A percentile compares a stretch with the other conserved stretches of the same genome.
Conservation (phyloP, 441 rosid species). For the Caryocar brasiliense region DNA sequence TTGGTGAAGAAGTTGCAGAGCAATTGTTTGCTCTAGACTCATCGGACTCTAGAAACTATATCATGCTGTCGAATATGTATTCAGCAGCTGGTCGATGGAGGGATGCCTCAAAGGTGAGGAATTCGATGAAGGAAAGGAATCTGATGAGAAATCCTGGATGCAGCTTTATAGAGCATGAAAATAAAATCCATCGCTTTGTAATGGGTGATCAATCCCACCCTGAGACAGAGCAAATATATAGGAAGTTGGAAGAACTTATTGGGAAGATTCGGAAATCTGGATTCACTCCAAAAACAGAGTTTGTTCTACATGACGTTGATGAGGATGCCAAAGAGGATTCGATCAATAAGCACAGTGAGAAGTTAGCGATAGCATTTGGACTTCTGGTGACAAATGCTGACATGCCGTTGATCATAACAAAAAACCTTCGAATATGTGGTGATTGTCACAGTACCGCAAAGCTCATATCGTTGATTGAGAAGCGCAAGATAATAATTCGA, state of each 20-base stretch:
- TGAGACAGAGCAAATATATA: constrained; percentile 24
- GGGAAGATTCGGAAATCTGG: constrained; percentile 26
- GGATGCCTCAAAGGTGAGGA: constrained; percentile 32
- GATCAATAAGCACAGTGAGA: constrained; percentile 40
- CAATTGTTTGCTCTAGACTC: constrained; percentile 30
- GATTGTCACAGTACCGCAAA: constrained; percentile 39
- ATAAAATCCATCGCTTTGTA: constrained; percentile 27
- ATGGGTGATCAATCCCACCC: constrained; percentile 45
- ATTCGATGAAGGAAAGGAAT: constrained; percentile 32
- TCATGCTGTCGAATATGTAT: constrained; percentile 44
- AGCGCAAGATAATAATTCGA: constrained; percentile 32
- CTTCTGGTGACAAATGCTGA: constrained; percentile 26
- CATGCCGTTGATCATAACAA: constrained; percentile 26
- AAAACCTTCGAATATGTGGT: constrained; percentile 43
- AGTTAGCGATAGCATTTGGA: constrained; percentile 42
- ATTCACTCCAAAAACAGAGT: constrained; percentile 28
- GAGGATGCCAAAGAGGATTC: constrained; percentile 41
- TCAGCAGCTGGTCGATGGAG: constrained; percentile 39
- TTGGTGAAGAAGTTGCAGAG: constrained; percentile 38
- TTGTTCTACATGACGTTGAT: constrained; percentile 40
- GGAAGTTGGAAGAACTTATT: constrained; percentile 28
- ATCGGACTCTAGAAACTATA: constrained; percentile 33
- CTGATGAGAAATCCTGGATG: constrained; percentile 30
- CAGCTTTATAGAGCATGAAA: constrained; percentile 36
- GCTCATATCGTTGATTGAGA: constrained; percentile 29